These are phyloP conservation scores for Rhodotorula sphaerocarpa DNA, from an alignment of 768 basidiomycete species.

Conservation along the genomic window DNA sequence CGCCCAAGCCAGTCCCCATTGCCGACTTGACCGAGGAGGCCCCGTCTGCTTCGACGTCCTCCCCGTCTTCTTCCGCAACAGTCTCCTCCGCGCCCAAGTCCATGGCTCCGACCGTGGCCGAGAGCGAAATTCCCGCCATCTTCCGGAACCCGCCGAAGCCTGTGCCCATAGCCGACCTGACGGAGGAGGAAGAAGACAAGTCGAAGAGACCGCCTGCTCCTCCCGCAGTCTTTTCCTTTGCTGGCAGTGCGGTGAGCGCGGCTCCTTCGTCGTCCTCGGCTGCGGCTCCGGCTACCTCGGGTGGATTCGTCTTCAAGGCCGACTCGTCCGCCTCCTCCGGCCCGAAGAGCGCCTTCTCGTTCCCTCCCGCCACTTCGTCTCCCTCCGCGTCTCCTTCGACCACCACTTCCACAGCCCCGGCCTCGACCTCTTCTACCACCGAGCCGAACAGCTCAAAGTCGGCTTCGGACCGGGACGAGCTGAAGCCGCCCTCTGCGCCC, in stretches of 20 bases:
- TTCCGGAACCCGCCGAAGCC: slow-evolving; percentile 16
- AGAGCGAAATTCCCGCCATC: slow-evolving; percentile 3
- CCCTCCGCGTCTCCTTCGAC: background rate
- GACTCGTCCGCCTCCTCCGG: slow-evolving; percentile 12
- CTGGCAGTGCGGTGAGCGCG: slow-evolving; percentile 3
- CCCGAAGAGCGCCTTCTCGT: slow-evolving; percentile 31
- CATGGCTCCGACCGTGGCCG: background rate
- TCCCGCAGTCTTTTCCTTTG: slow-evolving; percentile 23
- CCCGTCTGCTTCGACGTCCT: background rate
- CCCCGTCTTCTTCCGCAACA: background rate
- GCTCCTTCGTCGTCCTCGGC: background rate
- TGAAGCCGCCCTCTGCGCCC: slow-evolving; percentile 21
- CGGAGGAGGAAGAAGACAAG: background rate
- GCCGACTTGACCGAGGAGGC: slow-evolving; percentile 1
- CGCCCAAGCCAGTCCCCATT: slow-evolving; percentile 5
- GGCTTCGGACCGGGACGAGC: background rate
- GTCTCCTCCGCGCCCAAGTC: background rate
- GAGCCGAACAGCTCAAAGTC: background rate
- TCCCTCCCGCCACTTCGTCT: slow-evolving; percentile 8
- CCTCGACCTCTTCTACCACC: background rate
- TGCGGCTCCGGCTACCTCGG: slow-evolving; percentile 3
- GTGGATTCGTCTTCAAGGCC: slow-evolving; percentile 31
- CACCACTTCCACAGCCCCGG: background rate
- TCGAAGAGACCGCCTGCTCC: slow-evolving; percentile 14
- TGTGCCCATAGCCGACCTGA: slow-evolving; percentile 1